These are phyloP conservation scores for Dryadomyces quercivorus DNA, from an alignment of 2,329 filamentous ascomycete species.

Conservation along the genomic window DNA sequence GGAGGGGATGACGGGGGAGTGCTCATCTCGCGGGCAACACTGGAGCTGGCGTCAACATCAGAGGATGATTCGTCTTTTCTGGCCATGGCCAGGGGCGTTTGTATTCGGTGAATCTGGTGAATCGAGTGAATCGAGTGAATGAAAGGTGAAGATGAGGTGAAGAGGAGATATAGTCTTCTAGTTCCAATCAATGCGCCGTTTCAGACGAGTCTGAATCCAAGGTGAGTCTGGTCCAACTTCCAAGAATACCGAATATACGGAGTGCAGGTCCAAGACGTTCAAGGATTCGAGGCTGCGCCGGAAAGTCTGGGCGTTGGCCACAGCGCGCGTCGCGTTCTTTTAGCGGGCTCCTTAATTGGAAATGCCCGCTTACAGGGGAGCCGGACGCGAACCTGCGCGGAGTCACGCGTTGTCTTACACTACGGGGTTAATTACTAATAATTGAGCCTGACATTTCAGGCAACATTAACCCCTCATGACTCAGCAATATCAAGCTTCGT, in stretches of 20 bases:
- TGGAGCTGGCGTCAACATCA: neutral
- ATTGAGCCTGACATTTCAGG: neutral
- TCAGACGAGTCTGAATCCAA: neutral
- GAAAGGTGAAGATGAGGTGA: neutral
- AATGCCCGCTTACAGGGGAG: too few relatives aligned
- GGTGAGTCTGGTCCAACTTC: neutral
- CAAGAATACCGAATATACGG: neutral
- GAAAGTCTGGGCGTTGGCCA: neutral
- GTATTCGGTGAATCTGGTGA: too few relatives aligned
- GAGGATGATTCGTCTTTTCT: conserved; percentile 4
- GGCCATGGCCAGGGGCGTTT: conserved; percentile 2
- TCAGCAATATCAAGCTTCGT: neutral
- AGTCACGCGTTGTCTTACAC: conserved; percentile 1
- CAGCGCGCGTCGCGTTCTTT: neutral
- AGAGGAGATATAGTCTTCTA: too few relatives aligned
- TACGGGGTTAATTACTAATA: too few relatives aligned
- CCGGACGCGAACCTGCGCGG: neutral
- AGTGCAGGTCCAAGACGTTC: too few relatives aligned
- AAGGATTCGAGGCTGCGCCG: too few relatives aligned
- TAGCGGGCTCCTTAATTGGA: neutral
- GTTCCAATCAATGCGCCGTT: too few relatives aligned
- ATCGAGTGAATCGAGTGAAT: neutral
- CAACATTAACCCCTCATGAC: neutral
- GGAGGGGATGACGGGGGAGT: conserved; percentile 9
- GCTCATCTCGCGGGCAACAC: conserved; percentile 2